Evolutionary conservation across 2,329 filamentous ascomycete species (phyloP), one percentile per base, ranked within the genome.

Genomic region (Septoria linicola): DNA sequence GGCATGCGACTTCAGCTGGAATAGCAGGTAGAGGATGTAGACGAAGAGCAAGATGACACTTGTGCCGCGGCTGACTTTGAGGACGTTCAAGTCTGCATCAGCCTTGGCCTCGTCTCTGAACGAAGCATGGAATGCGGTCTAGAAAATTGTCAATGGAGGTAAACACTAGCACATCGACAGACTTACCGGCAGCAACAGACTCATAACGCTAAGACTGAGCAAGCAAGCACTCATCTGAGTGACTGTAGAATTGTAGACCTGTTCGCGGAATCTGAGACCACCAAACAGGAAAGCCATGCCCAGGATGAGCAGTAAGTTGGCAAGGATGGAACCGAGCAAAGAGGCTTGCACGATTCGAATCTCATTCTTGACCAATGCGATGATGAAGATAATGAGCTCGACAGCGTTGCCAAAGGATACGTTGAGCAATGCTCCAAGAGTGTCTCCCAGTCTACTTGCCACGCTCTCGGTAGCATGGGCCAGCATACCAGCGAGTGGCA

Each of bases 151-250:
- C 47, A 57, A 58, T 48, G 10, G 23, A 20, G 21, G 8, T 46
- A 8, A 35, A 31, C 17, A 19, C 4, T n/a, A 14, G 25, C 7
- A 8, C 8, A 6, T 25, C 11, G 8, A 36, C 6, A 31, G 35
- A 71, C 81, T 61, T 72, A 87, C 85, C 1, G 91, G 90, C 10
- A 96, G 73, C 20, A 96, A 80, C 17, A 96, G 76, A 74, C 90
- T 96, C 72, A 89, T 91, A 54, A 95, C 91, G 66, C 88, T 91
- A 70, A 96, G 72, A 75, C 89, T 95, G 61, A 96, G 80, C 62
- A 96, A 77, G 73, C 89, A 95, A 44, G 91, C 91, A 68, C 89
- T 96, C 89, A 96, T 96, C 69, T 96, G 90, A 1, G 90, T 96
- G 52, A 96, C 89, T 17, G 89, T 96, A 72, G 84, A 93, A 73